phyloP scores from a whole-genome alignment of 345 rosid species.

The Theobroma cacao region DNA sequence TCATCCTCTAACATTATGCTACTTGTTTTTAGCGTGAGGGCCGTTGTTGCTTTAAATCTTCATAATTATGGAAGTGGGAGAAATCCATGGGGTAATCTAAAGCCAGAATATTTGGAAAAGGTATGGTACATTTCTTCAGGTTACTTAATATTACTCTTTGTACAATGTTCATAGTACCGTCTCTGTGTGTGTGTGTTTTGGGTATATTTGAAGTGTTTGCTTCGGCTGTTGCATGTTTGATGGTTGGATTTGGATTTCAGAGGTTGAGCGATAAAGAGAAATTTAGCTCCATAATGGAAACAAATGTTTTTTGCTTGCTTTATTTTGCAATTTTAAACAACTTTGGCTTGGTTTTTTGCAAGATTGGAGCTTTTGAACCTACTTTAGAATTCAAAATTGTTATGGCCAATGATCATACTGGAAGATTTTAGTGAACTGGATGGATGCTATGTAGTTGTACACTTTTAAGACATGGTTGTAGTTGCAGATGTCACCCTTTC shows the following conservation, averaged over 20 bases:
- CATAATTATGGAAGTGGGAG: slow-evolving; percentile 94
- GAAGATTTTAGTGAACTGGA: neutral
- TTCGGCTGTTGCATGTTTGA: neutral
- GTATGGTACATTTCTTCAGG: slow-evolving; percentile 30
- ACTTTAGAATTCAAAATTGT: neutral
- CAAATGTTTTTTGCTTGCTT: neutral
- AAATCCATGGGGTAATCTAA: slow-evolving; percentile 90
- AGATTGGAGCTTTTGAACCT: neutral
- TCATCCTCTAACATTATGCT: neutral
- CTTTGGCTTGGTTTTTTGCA: neutral
- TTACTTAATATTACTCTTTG: neutral
- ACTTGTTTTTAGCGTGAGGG: slow-evolving; percentile 63
- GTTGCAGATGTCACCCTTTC: neutral
- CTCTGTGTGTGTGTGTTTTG: neutral
- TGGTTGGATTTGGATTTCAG: neutral
- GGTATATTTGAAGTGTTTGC: neutral
- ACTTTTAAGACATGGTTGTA: neutral
- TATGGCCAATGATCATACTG: neutral
- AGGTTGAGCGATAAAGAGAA: neutral
- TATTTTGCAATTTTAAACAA: neutral
- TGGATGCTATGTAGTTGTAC: neutral
- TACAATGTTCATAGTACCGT: neutral
- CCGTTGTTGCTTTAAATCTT: slow-evolving; percentile 89
- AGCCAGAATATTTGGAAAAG: slow-evolving; percentile 81
- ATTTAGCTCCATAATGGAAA: neutral